Percentiles rank a stretch among this genome's conserved stretches.
These are phyloP conservation scores for Fistulinella cinereoalba DNA, from an alignment of 1,284 basidiomycete species.

Conservation along the genomic window DNA sequence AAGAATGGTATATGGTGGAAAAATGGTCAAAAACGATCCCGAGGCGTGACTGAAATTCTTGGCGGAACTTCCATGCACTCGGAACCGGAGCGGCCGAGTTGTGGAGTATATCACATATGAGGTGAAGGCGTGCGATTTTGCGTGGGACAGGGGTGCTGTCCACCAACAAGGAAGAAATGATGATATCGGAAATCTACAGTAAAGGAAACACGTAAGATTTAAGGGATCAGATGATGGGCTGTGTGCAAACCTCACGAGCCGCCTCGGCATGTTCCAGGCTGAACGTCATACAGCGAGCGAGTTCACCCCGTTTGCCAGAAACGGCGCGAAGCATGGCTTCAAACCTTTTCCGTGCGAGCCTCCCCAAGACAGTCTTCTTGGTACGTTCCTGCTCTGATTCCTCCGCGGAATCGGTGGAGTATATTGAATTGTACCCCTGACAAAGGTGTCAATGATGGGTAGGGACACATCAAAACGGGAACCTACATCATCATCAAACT, in stretches of 20 bases:
- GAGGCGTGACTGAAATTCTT: constrained; percentile 84
- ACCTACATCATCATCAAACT: constrained; percentile 84
- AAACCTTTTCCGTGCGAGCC: constrained; percentile 76
- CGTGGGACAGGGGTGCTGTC: constrained; percentile 91
- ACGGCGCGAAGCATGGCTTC: constrained; percentile 87
- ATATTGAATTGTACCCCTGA: constrained; percentile 87
- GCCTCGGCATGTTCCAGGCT: constrained; percentile 94
- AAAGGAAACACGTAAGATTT: constrained; percentile 7
- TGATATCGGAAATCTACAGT: constrained; percentile 77
- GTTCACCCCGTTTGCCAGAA: constrained; percentile 83
- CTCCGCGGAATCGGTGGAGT: constrained; percentile 94
- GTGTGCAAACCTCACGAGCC: constrained; percentile 70
- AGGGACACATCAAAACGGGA: not conserved
- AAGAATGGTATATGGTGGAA: constrained; percentile 87
- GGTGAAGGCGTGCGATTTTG: constrained; percentile 91
- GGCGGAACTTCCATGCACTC: constrained; percentile 92
- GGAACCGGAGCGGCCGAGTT: constrained; percentile 88
- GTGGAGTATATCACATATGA: constrained; percentile 97
- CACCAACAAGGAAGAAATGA: constrained; percentile 79
- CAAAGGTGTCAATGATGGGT: constrained; percentile 3
- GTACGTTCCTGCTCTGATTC: constrained; percentile 84
- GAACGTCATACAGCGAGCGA: constrained; percentile 94
- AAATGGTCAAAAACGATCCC: constrained; percentile 92
- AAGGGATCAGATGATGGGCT: not conserved
- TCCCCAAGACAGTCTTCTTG: constrained; percentile 73